These are phyloP conservation scores for Allium fistulosum DNA, from an alignment of 106 monocot genomes.

Conservation along the genomic window DNA sequence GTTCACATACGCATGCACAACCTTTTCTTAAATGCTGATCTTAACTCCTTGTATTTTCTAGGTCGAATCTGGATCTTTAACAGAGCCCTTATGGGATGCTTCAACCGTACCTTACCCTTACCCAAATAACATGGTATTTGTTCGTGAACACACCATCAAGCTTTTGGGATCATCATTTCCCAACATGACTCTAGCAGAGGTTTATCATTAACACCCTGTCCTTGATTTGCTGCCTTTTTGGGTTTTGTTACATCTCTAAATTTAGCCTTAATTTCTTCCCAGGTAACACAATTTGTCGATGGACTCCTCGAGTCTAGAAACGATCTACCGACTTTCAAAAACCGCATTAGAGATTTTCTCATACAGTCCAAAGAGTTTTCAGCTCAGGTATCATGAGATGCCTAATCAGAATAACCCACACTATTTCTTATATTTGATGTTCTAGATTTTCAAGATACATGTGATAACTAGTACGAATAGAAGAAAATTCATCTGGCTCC, in stretches of 20 bases:
- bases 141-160: constrained; percentile 90
- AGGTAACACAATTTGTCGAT: constrained; percentile 92
- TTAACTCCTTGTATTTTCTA: constrained; percentile 8
- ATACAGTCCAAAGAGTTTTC: constrained; percentile 99
- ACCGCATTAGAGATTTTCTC: constrained; percentile 91
- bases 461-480: no score
- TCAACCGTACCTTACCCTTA: constrained; percentile 66
- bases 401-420: no score
- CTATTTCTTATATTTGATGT: no score
- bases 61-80: constrained; percentile 74
- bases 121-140: constrained; percentile 78
- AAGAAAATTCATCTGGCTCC: no score
- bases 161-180: constrained; percentile 87
- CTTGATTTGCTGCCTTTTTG: neutral
- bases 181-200: constrained; percentile 88
- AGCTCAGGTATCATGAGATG: constrained; percentile 56
- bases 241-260: neutral
- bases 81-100: constrained; percentile 93
- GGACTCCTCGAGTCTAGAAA: constrained; percentile 75
- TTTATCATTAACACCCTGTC: neutral
- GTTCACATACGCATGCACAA: no score
- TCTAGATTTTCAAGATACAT: no score
- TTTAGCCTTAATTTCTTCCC: neutral
- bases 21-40: neutral
- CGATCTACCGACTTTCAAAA: constrained; percentile 75